A percentile compares a stretch with the other conserved stretches of the same genome.
phyloP scores from a whole-genome alignment of 495 filamentous ascomycete species.

The Daldinia loculata region DNA sequence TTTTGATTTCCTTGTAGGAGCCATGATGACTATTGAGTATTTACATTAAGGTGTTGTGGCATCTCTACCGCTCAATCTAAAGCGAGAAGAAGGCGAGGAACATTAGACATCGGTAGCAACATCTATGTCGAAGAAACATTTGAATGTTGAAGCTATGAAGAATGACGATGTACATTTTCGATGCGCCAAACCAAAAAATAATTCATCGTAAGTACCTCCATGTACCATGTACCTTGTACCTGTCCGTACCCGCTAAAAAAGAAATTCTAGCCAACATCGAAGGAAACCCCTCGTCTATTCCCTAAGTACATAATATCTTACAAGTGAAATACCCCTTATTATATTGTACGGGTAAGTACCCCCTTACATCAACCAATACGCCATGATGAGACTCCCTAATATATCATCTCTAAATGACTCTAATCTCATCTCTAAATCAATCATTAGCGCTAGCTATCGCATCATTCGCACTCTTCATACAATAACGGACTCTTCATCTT shows the following conservation, averaged over 20 bases:
- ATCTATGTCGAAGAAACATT: not conserved
- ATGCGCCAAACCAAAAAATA: not conserved
- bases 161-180: constrained; percentile 2
- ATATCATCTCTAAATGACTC: too few relatives aligned
- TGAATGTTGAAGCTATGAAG: not conserved
- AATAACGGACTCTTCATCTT: not conserved
- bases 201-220: not conserved
- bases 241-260: not conserved
- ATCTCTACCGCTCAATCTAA: not conserved
- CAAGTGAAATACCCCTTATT: too few relatives aligned
- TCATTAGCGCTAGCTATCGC: too few relatives aligned
- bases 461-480: too few relatives aligned
- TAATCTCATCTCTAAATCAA: too few relatives aligned
- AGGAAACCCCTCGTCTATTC: too few relatives aligned
- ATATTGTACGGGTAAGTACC: too few relatives aligned
- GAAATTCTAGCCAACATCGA: too few relatives aligned
- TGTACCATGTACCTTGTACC: not conserved
- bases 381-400: too few relatives aligned
- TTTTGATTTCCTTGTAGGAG: constrained; percentile 55
- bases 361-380: too few relatives aligned
- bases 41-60: not conserved
- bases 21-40: constrained; percentile 47
- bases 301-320: too few relatives aligned
- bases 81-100: not conserved
- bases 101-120: not conserved